A percentile compares a stretch with the other conserved stretches of the same genome.
Conservation (phyloP, 2,329 filamentous ascomycete species). For the Coniochaeta sp. region DNA sequence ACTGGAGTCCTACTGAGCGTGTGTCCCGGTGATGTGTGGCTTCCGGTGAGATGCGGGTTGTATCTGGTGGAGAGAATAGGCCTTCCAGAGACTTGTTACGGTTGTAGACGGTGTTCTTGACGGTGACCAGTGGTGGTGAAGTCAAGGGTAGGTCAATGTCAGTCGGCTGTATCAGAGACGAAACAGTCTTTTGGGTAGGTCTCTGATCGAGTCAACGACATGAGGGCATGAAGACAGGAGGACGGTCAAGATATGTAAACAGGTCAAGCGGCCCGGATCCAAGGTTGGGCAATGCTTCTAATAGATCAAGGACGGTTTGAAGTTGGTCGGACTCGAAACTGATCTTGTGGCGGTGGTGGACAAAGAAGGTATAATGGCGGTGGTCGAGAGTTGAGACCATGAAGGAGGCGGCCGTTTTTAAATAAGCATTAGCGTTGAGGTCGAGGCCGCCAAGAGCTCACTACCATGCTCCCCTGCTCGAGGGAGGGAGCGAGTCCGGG, state of each 20-base stretch:
- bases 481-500: neutral
- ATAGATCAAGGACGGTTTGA: neutral
- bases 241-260: constrained; percentile 1
- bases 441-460: neutral
- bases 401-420: neutral
- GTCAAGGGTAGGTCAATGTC: constrained; percentile 13
- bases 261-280: neutral
- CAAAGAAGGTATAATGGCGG: constrained; percentile 1
- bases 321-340: neutral
- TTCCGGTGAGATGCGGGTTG: neutral
- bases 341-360: neutral
- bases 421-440: constrained; percentile 1
- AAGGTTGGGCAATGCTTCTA: neutral
- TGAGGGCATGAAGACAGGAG: constrained; percentile 16
- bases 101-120: constrained; percentile 7
- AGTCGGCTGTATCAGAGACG: constrained; percentile 27
- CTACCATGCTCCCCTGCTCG: neutral
- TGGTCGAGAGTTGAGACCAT: neutral
- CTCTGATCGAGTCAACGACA: constrained; percentile 21
- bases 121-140: constrained; percentile 8
- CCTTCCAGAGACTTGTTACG: constrained; percentile 4
- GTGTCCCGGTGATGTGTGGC: neutral
- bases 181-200: constrained; percentile 16
- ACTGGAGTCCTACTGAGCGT: neutral
- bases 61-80: neutral